Evolutionary conservation across 345 rosid genomes (phyloP).

Genomic region (Gossypium turneri): DNA sequence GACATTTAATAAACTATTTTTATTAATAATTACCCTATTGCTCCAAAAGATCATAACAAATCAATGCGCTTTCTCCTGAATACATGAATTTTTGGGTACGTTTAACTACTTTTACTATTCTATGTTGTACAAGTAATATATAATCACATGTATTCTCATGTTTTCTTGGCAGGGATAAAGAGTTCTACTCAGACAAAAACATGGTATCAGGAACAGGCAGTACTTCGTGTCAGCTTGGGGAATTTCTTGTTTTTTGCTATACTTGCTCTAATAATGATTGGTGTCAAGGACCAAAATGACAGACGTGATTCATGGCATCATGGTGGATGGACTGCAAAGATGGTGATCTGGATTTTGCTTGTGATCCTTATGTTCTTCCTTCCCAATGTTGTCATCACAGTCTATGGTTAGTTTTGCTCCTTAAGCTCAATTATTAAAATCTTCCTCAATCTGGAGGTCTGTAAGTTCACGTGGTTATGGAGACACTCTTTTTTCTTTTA

Average conservation of each 20-base stretch:
- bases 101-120: neutral
- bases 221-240: conserved; percentile 94
- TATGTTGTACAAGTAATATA: neutral
- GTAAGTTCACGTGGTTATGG: neutral
- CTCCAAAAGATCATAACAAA: conserved; percentile 4
- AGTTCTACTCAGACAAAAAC: conserved; percentile 57
- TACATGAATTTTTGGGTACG: neutral
- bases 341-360: conserved; percentile 77
- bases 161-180: conserved; percentile 64
- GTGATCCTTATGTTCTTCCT: conserved; percentile 85
- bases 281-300: conserved; percentile 91
- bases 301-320: conserved; percentile 93
- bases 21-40: neutral
- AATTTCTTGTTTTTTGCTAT: conserved; percentile 71
- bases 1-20: neutral
- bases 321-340: conserved; percentile 91
- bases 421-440: neutral
- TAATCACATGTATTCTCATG: neutral
- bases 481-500: neutral
- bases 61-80: neutral
- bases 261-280: conserved; percentile 81
- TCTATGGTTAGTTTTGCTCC: conserved; percentile 59
- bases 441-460: neutral
- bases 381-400: conserved; percentile 57
- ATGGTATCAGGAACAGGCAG: conserved; percentile 87